These are phyloP conservation scores for Chlorencoelia australis DNA, from an alignment of 2,329 filamentous ascomycete genomes.

Conservation along the genomic window DNA sequence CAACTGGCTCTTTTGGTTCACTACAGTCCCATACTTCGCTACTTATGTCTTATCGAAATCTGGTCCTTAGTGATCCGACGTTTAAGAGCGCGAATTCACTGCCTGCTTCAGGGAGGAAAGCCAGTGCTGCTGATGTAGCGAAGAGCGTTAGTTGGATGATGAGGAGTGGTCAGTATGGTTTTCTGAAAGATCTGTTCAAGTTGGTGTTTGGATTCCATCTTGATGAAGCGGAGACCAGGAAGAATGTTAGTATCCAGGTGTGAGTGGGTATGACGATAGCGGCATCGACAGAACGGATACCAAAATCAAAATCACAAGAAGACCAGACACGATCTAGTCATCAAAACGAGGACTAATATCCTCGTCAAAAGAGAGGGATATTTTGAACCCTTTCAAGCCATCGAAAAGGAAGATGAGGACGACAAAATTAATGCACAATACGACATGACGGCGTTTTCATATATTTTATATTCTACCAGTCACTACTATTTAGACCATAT, in stretches of 20 bases:
- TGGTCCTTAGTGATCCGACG: slow-evolving; percentile 63
- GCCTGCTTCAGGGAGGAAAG: slow-evolving; percentile 46
- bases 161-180: slow-evolving; percentile 61
- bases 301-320: no score
- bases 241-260: slow-evolving; percentile 52
- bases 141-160: slow-evolving; percentile 71
- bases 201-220: slow-evolving; percentile 77
- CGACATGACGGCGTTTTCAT: no score
- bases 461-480: no score
- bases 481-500: no score
- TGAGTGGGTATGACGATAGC: no score
- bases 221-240: slow-evolving; percentile 63
- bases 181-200: slow-evolving; percentile 72
- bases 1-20: slow-evolving; percentile 68
- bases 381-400: no score
- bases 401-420: no score
- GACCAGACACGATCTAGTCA: no score
- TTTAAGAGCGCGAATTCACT: slow-evolving; percentile 47
- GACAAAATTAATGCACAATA: no score
- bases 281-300: no score
- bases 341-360: no score
- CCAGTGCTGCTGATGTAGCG: slow-evolving; percentile 65
- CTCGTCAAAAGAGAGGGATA: no score
- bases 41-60: slow-evolving; percentile 68
- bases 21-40: slow-evolving; percentile 60